Conservation (phyloP, 2,329 filamentous ascomycete species). For the Sphaerulina vaccinii region DNA sequence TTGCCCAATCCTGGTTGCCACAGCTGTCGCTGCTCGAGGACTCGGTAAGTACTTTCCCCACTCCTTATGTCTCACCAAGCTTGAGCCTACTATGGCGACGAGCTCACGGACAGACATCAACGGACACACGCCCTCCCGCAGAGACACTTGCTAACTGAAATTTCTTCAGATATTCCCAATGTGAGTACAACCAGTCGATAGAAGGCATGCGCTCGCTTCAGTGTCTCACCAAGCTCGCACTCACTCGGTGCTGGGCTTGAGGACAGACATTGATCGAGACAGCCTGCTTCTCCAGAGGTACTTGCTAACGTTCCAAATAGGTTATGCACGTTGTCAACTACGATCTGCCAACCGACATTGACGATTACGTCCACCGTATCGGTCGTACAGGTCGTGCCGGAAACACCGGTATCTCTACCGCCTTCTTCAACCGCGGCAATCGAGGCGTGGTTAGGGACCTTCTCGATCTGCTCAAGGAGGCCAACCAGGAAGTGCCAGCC, state of each 20-base stretch:
- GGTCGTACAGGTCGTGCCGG: slow-evolving; percentile 99
- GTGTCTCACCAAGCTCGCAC: too few relatives aligned
- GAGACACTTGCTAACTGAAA: slow-evolving; percentile 54
- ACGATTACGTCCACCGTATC: slow-evolving; percentile 98
- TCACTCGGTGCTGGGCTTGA: too few relatives aligned
- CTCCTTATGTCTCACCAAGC: not conserved
- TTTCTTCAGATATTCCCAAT: too few relatives aligned
- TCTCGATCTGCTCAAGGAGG: slow-evolving; percentile 96
- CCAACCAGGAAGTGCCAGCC: slow-evolving; percentile 89
- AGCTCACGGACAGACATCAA: too few relatives aligned
- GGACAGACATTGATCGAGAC: too few relatives aligned
- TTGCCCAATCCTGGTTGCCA: slow-evolving; percentile 95
- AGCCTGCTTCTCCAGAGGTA: not conserved
- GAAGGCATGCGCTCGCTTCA: not conserved
- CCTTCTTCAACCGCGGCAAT: slow-evolving; percentile 99
- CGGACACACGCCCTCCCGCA: too few relatives aligned
- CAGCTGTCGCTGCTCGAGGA: slow-evolving; percentile 81
- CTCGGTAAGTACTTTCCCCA: slow-evolving; percentile 16
- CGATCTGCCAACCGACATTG: slow-evolving; percentile 96
- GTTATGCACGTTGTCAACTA: slow-evolving; percentile 99
- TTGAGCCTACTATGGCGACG: too few relatives aligned
- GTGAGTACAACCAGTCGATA: too few relatives aligned
- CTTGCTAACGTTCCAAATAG: slow-evolving; percentile 78
- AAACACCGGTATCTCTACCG: slow-evolving; percentile 96
- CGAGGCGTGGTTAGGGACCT: slow-evolving; percentile 95